These are phyloP conservation scores for Westerdykella sp. DNA, from an alignment of 2,329 filamentous ascomycete genomes.

Conservation along the genomic window DNA sequence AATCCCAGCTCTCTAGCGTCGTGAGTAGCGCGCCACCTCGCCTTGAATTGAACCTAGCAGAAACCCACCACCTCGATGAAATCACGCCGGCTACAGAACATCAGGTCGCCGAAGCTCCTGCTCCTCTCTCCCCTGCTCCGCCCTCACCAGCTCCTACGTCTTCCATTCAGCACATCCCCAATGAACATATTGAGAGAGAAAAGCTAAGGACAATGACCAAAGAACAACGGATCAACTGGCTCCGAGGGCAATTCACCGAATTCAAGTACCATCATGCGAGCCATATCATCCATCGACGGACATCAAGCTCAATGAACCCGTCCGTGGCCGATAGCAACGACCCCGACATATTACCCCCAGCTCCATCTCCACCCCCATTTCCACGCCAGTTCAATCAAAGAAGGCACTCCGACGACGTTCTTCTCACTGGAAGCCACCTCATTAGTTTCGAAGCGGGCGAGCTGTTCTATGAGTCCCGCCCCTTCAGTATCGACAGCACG, in stretches of 20 bases:
- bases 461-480: neutral
- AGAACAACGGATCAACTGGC: conserved; percentile 11
- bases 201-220: conserved; percentile 8
- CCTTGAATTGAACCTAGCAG: neutral
- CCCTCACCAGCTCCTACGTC: neutral
- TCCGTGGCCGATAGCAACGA: conserved; percentile 7
- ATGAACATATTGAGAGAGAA: conserved; percentile 7
- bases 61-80: neutral
- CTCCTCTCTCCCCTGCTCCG: neutral
- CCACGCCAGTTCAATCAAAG: neutral
- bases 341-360: conserved; percentile 1
- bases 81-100: neutral
- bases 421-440: conserved; percentile 3
- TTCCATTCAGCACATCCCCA: neutral
- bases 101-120: neutral
- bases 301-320: neutral
- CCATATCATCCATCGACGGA: neutral
- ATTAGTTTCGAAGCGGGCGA: neutral
- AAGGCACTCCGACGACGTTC: conserved; percentile 5
- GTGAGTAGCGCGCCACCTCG: neutral
- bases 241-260: conserved; percentile 14
- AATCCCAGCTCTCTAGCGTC: neutral
- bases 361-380: neutral
- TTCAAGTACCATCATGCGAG: conserved; percentile 9
- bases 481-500: conserved; percentile 7